Evolutionary conservation across 2,329 filamentous ascomycete genomes (phyloP), one percentile per base, ranked within the genome.

Genomic region (Neoascochyta sp.): DNA sequence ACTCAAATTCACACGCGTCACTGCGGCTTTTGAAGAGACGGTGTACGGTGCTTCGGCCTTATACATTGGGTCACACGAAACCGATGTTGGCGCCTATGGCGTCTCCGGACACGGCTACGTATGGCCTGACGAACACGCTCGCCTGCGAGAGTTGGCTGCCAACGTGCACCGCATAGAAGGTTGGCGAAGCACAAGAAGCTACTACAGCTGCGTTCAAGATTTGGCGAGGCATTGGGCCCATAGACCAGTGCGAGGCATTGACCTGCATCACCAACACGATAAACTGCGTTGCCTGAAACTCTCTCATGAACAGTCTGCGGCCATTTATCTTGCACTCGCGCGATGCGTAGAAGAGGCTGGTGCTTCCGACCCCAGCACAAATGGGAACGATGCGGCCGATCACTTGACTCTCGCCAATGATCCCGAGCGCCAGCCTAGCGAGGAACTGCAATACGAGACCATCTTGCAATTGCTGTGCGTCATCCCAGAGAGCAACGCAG

Each of bases 131-230:
- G 87, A 95, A 33, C 69, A 72, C 22, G 75, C 82, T 6, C 90
- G 87, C 63, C 76, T 84, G 50, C 83, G 81, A 50, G 92, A 98
- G 64, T 75, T 98, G 20, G 85, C 88, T 10, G 90, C 88, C 3
- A 95, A 94, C 39, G 87, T 92, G 25, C 87, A 86, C 34, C 76
- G 92, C 34, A 93, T 98, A 40, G 92, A 98, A 67, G 92, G 90
- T 34, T 98, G 92, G 92, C 80, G 92, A 47, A 93, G 87, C 43
- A 96, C 92, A 1, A 76, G 92, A 39, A 94, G 86, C 54, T 98
- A 98, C 59, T 95, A 93, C 66, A 88, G 86, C 46, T 96, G 87
- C 57, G 90, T 96, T 43, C 86, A 94, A 25, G 63, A 66, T 36
- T 43, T 64, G 1, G 63, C 59, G 16, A 41, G 53, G 15, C 31